Percentiles rank a stretch among this genome's conserved stretches.
Evolutionary conservation across 2,329 filamentous ascomycete species (phyloP).

Genomic region (Colletotrichum costaricense): DNA sequence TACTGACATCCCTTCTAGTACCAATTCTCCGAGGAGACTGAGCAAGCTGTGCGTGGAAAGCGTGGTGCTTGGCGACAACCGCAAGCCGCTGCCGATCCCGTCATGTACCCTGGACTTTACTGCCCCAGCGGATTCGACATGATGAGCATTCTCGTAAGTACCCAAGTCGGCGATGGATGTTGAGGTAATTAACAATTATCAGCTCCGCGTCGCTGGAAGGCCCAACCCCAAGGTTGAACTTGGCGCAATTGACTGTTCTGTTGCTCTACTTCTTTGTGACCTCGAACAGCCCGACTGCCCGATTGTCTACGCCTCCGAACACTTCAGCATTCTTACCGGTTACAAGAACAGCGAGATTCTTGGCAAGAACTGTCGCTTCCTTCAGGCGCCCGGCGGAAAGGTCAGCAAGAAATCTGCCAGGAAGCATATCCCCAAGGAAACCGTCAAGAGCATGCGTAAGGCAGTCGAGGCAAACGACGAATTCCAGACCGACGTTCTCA

Average conservation of each 20-base stretch:
- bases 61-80: constrained; percentile 13
- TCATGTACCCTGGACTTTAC: constrained; percentile 69
- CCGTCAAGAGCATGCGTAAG: constrained; percentile 64
- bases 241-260: constrained; percentile 85
- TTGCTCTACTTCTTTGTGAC: constrained; percentile 86
- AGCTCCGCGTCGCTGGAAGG: constrained; percentile 74
- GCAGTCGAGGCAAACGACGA: constrained; percentile 59
- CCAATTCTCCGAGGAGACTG: constrained; percentile 39
- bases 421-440: constrained; percentile 74
- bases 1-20: constrained; percentile 37
- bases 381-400: constrained; percentile 79
- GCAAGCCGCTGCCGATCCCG: constrained; percentile 49
- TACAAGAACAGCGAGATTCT: constrained; percentile 80
- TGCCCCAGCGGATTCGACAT: constrained; percentile 66
- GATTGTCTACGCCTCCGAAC: constrained; percentile 86
- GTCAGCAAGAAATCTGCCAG: constrained; percentile 69
- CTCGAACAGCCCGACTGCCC: constrained; percentile 78
- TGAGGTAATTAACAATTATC: constrained; percentile 26
- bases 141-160: constrained; percentile 64
- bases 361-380: constrained; percentile 85
- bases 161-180: too few relatives aligned
- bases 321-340: constrained; percentile 82
- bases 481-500: constrained; percentile 70
- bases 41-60: constrained; percentile 37
- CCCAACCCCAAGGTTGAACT: constrained; percentile 82